Base-by-base conservation (phyloP, 495 filamentous ascomycete species). In the Penicillium riverlandense region DNA sequence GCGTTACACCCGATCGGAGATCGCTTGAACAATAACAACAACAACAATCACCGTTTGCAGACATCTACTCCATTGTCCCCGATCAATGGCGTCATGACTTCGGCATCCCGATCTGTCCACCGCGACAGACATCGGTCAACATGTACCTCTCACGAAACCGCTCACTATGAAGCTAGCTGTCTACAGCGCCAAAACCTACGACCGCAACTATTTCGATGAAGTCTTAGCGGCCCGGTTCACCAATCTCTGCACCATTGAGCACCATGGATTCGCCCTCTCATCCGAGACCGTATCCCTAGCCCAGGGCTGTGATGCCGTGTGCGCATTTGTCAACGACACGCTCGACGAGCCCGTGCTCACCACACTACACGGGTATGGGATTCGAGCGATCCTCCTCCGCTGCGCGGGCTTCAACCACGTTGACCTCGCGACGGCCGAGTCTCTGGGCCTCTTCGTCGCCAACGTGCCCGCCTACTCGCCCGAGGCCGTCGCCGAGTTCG, bases 391-490 rank as follows among this genome's bases (percentile, higher is more conserved):
- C 50, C 70, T 82, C 13, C 74, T 86, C 39, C 80, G 83, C 52
- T 86, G 83, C 61, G 83, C 83, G 1, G 83, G 83, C 30, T 84
- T 71, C 69, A 86, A 86, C 59, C 81, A 85, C 55, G 71, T 86
- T 45, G 76, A 85, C 54, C 70, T 86, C 11, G 30, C 35, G 7
- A 58, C 65, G 0, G 83, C 83, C 47, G 66, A 77, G 47, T 49
- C 53, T 15, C 69, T 83, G 4, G 75, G 76, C 34, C 54, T 86
- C 55, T 77, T 81, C 56, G 80, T 86, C 39, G 80, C 78, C 45
- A 77, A 77, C 43, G 83, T 87, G 14, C 81, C 82, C 0, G 69
- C 81, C 1, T 86, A 87, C 59, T 80, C 78, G 4, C 83, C 83
- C 45, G 82, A 85, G 52, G 79, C 83, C 4, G 83, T 87, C 4